phyloP scores from a whole-genome alignment of 805 yeast genomes.

The Komagataella mondaviorum region DNA sequence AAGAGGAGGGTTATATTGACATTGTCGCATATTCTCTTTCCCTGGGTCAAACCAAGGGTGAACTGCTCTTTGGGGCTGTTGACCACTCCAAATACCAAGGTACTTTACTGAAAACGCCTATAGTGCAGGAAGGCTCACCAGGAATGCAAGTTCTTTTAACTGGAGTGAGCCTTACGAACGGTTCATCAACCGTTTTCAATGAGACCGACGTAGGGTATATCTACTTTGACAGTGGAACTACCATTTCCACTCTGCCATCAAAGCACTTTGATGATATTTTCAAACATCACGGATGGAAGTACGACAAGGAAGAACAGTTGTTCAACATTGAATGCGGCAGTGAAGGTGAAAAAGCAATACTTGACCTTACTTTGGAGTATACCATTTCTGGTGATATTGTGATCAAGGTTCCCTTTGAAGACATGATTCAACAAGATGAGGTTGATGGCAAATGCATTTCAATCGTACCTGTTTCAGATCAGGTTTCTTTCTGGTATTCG shows the following conservation, averaged over 20 bases:
- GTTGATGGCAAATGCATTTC: background rate
- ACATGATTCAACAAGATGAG: background rate
- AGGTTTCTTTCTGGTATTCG: background rate
- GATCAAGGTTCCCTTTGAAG: background rate
- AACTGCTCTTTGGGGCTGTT: background rate
- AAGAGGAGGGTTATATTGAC: background rate
- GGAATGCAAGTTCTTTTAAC: background rate
- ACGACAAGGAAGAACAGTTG: background rate
- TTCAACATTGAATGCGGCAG: background rate
- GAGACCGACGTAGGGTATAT: background rate
- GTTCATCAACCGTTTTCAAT: background rate
- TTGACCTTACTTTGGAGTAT: background rate
- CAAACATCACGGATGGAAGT: background rate
- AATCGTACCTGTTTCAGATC: background rate
- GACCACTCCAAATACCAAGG: background rate
- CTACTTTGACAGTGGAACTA: background rate
- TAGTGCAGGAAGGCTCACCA: background rate
- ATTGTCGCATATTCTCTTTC: background rate
- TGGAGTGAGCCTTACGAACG: background rate
- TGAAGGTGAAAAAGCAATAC: background rate
- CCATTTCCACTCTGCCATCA: background rate
- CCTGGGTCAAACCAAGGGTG: background rate
- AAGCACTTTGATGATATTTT: background rate
- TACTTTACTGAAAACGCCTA: background rate
- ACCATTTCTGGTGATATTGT: background rate